These are phyloP conservation scores for Fusarium transvaalense DNA, from an alignment of 2,329 filamentous ascomycete species.

Conservation along the genomic window DNA sequence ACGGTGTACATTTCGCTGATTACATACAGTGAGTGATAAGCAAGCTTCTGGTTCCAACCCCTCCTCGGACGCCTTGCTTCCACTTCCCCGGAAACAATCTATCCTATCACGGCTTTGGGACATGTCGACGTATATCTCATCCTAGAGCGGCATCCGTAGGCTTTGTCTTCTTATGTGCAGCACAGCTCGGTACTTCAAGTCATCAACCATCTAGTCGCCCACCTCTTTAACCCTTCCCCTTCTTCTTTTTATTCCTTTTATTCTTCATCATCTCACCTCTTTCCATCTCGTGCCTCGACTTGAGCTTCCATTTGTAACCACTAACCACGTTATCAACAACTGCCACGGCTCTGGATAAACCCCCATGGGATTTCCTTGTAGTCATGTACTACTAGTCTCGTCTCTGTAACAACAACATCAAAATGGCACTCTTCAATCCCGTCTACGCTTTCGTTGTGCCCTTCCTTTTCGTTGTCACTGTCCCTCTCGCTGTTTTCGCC, in stretches of 20 bases:
- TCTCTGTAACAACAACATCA: slow-evolving; percentile 21
- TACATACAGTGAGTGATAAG: slow-evolving; percentile 1
- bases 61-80: slow-evolving; percentile 23
- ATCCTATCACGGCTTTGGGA: slow-evolving; percentile 30
- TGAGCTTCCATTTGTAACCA: background rate
- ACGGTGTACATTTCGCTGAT: slow-evolving; percentile 7
- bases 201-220: slow-evolving; percentile 16
- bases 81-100: slow-evolving; percentile 26
- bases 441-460: slow-evolving; percentile 70
- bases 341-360: slow-evolving; percentile 10
- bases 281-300: background rate
- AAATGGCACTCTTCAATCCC: slow-evolving; percentile 67
- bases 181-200: slow-evolving; percentile 21
- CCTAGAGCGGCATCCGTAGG: slow-evolving; percentile 19
- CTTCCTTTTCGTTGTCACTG: slow-evolving; percentile 71
- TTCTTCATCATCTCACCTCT: background rate
- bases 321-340: slow-evolving; percentile 18
- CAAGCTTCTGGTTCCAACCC: slow-evolving; percentile 15
- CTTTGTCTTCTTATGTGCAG: slow-evolving; percentile 2
- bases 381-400: slow-evolving; percentile 42
- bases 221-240: slow-evolving; percentile 6
- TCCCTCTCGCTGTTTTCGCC: slow-evolving; percentile 73
- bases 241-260: background rate
- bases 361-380: slow-evolving; percentile 13
- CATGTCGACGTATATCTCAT: slow-evolving; percentile 19